These are phyloP conservation scores for Eucalyptus caleyi DNA, from an alignment of 345 rosid species.

Conservation along the genomic window DNA sequence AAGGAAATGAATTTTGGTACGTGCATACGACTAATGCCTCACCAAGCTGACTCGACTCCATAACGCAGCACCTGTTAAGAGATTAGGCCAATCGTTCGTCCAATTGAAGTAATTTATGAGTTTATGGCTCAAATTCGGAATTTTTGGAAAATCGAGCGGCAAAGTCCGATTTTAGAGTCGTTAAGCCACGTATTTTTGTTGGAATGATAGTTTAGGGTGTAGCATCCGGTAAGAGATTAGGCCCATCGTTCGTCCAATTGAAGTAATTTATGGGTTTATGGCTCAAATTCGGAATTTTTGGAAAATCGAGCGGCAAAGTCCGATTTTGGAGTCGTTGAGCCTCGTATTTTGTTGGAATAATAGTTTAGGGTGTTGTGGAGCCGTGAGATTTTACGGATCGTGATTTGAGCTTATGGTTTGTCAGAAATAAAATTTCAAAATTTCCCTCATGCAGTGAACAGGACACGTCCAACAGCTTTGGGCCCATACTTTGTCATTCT, in stretches of 20 bases:
- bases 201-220: no score
- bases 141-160: rapidly evolving
- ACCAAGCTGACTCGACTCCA: rapidly evolving
- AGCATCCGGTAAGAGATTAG: rapidly evolving
- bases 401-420: no score
- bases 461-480: rapidly evolving
- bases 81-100: rapidly evolving
- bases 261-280: rapidly evolving
- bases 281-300: rapidly evolving
- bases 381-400: rapidly evolving
- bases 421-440: no score
- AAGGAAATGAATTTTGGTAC: rapidly evolving
- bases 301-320: rapidly evolving
- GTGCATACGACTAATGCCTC: rapidly evolving
- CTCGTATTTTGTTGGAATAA: rapidly evolving
- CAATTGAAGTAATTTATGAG: no score
- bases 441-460: rapidly evolving
- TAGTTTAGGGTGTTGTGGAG: no score
- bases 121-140: rapidly evolving
- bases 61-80: rapidly evolving
- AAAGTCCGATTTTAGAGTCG: rapidly evolving
- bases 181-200: rapidly evolving
- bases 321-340: rapidly evolving
- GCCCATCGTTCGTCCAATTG: rapidly evolving
- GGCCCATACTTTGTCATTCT: no score